These are phyloP conservation scores for Homolaphlyctis polyrhiza DNA, from an alignment of 371 early-diverging fungal species.

Conservation along the genomic window DNA sequence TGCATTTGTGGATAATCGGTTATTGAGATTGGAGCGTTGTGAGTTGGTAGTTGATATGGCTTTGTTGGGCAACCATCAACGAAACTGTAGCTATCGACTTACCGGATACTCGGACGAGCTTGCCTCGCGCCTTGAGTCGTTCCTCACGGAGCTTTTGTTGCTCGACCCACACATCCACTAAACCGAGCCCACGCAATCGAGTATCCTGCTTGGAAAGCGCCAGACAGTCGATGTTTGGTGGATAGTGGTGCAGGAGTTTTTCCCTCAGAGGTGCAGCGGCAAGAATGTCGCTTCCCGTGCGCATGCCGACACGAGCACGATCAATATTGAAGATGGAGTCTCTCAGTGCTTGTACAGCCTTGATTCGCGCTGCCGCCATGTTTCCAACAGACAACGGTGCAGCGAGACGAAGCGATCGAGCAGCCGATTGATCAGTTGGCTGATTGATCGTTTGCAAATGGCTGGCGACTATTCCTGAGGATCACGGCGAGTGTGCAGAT, in stretches of 20 bases:
- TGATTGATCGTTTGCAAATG: too few species aligned
- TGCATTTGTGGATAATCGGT: background rate
- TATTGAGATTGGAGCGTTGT: too few species aligned
- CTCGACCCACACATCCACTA: conserved; percentile 23
- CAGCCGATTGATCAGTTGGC: too few species aligned
- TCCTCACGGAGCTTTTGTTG: conserved; percentile 14
- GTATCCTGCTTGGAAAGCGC: background rate
- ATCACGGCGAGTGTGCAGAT: too few species aligned
- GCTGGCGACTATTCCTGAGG: too few species aligned
- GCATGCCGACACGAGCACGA: background rate
- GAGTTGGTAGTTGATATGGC: conserved; percentile 8
- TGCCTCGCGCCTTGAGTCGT: conserved; percentile 23
- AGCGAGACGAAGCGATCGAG: too few species aligned
- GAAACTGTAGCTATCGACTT: background rate
- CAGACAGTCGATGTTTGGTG: conserved; percentile 22
- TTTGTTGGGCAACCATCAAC: background rate
- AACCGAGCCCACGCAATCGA: conserved; percentile 4
- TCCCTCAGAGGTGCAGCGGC: background rate
- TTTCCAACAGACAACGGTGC: too few species aligned
- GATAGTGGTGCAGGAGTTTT: conserved; percentile 24
- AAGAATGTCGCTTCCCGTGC: conserved; percentile 1
- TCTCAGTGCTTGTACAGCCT: background rate
- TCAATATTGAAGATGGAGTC: conserved; percentile 1
- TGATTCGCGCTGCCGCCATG: background rate
- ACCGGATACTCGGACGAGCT: conserved; percentile 29